Evolutionary conservation across 1,284 basidiomycete genomes (phyloP), one percentile per base, ranked within the genome.

Genomic region (Puccinia horiana): DNA sequence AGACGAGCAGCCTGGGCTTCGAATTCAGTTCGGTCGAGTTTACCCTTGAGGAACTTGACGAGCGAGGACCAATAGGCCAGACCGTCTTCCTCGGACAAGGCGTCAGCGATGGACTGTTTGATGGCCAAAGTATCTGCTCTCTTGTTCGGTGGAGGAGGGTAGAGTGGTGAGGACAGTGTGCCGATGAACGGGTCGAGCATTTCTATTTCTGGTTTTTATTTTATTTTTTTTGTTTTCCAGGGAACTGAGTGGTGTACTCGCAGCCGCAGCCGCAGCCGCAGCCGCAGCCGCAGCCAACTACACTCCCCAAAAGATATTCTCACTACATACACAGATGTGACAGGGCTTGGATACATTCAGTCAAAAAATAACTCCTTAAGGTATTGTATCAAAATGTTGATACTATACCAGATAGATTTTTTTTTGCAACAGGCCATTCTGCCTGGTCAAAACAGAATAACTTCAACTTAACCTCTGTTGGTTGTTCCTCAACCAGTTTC

Each of bases 11-110:
- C 37, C 23, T 61, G 52, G 12, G 35, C 18, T 35, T 88, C 87
- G 77, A 88, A 87, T 83, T 88, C 88, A 8, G 82, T 76, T 1
- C 87, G 84, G 74, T 86, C 87, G 69, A 88, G 86, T 75, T 85
- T 84, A 12, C 86, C 88, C 12, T 85, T 86, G 83, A 87, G 83
- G 83, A 88, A 88, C 26, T 85, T 86, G 1, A 85, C 83, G 20
- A 88, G 84, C 1, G 86, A 85, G 42, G 84, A 76, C 88, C 88
- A 88, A 85, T 88, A 88, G 47, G 84, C 83, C 14, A 70, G 42
- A 0, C 84, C 85, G 9, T 83, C 47, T 5, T 83, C 78, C 0
- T 82, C 82, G 0, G 82, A 42, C 18, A 85, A 74, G 5, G 85
- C 83, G 9, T 84, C 82, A 0, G 84, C 85, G 54, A 86, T 83